Conservation (phyloP, 371 early-diverging fungal species). For the Mycotypha africana region DNA sequence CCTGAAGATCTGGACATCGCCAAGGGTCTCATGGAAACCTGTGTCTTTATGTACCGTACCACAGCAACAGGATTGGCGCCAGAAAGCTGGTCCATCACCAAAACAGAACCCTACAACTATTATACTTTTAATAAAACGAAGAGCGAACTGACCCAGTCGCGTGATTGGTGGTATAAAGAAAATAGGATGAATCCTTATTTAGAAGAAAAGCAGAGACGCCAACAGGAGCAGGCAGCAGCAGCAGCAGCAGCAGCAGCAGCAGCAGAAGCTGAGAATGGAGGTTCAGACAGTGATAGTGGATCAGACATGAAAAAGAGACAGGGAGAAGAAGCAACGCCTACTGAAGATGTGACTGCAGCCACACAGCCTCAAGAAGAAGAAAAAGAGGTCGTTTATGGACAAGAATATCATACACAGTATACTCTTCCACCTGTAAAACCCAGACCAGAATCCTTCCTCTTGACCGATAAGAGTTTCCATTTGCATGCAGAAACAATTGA, state of each 20-base stretch:
- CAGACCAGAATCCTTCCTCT: constrained; percentile 11
- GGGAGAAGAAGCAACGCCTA: no score
- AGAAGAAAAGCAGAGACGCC: not conserved
- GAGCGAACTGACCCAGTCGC: constrained; percentile 7
- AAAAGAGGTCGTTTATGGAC: not conserved
- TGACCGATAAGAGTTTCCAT: constrained; percentile 14
- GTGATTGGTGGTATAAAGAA: constrained; percentile 32
- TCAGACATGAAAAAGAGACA: not conserved
- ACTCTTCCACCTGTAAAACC: constrained; percentile 2
- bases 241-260: not conserved
- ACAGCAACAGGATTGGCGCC: constrained; percentile 52
- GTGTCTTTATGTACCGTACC: constrained; percentile 50
- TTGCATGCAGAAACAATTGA: constrained; percentile 68
- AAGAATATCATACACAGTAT: constrained; percentile 10
- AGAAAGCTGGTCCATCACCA: constrained; percentile 36
- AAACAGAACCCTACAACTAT: constrained; percentile 18
- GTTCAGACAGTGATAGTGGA: not conserved
- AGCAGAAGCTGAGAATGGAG: not conserved
- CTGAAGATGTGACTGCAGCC: not conserved
- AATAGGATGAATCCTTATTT: constrained; percentile 4
- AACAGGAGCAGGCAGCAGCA: no score
- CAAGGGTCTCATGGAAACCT: constrained; percentile 47
- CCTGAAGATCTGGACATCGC: constrained; percentile 39
- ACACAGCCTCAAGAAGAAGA: not conserved
- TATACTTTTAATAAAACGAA: constrained; percentile 22